phyloP scores from a whole-genome alignment of 1,139 yeast species.

The Protomyces macrosporus region DNA sequence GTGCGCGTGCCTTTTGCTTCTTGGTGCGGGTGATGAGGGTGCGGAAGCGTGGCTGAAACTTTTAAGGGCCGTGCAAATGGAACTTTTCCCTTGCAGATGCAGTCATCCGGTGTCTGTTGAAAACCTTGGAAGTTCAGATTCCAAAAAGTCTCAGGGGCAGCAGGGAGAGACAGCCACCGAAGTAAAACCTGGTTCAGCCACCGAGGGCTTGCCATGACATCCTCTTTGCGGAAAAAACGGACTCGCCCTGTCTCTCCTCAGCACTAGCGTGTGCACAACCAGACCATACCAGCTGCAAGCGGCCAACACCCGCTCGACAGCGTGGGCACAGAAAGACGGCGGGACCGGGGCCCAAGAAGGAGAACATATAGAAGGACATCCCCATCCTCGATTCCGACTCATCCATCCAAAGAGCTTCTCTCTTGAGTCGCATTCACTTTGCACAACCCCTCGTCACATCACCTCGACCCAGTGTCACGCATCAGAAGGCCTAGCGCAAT shows the following conservation, averaged over 20 bases:
- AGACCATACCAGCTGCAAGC: not conserved
- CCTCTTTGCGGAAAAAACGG: not conserved
- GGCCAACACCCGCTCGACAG: not conserved
- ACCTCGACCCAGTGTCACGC: too few species aligned
- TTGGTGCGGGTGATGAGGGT: not conserved
- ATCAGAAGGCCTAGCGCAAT: too few species aligned
- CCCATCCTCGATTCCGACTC: not conserved
- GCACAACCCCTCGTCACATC: too few species aligned
- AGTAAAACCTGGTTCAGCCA: not conserved
- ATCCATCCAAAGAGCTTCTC: too few species aligned
- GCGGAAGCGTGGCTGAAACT: not conserved
- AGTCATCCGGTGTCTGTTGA: too few species aligned
- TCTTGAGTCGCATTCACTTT: too few species aligned
- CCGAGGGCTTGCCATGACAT: not conserved
- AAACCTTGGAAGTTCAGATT: too few species aligned
- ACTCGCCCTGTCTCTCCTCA: not conserved
- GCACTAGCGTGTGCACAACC: not conserved
- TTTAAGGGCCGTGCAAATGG: not conserved
- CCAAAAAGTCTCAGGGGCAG: too few species aligned
- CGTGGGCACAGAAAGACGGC: too few species aligned
- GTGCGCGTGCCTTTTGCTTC: not conserved
- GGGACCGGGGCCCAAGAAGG: not conserved
- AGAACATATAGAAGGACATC: not conserved
- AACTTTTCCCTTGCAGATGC: not conserved
- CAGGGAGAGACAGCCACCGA: too few species aligned